phyloP scores from a whole-genome alignment of 805 yeast genomes.

The Tetrapisispora namnaoensis region DNA sequence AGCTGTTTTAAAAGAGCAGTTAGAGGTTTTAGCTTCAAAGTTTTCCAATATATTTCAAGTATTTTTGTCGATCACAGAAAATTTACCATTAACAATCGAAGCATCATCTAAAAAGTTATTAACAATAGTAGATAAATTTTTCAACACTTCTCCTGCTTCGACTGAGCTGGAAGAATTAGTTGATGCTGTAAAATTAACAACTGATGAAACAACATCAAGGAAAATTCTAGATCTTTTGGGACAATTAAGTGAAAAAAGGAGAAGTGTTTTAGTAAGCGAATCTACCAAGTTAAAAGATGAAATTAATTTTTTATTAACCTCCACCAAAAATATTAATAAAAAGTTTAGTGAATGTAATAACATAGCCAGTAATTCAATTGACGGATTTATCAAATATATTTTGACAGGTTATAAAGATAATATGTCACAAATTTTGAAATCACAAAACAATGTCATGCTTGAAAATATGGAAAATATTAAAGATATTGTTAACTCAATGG shows the following conservation, averaged over 20 bases:
- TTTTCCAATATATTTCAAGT: not conserved
- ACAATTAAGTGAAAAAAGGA: not conserved
- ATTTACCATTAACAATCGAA: not conserved
- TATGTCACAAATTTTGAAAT: conserved; percentile 8
- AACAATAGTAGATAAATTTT: not conserved
- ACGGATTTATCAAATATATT: not conserved
- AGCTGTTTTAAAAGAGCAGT: not conserved
- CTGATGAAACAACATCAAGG: not conserved
- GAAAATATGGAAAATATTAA: conserved; percentile 3
- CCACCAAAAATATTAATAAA: not conserved
- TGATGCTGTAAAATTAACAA: not conserved
- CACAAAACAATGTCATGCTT: conserved; percentile 9
- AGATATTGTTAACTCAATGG: conserved; percentile 1
- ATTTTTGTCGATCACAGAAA: not conserved
- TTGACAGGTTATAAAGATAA: conserved; percentile 6
- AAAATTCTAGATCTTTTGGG: not conserved
- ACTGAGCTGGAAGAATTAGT: not conserved
- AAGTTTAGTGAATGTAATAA: not conserved
- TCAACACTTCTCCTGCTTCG: not conserved
- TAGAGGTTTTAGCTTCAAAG: not conserved
- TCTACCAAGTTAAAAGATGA: not conserved
- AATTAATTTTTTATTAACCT: not conserved
- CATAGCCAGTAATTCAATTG: not conserved
- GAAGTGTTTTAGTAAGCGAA: not conserved
- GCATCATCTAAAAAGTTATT: not conserved